phyloP scores from a whole-genome alignment of 331 rosid genomes.

The Arachis monticola region DNA sequence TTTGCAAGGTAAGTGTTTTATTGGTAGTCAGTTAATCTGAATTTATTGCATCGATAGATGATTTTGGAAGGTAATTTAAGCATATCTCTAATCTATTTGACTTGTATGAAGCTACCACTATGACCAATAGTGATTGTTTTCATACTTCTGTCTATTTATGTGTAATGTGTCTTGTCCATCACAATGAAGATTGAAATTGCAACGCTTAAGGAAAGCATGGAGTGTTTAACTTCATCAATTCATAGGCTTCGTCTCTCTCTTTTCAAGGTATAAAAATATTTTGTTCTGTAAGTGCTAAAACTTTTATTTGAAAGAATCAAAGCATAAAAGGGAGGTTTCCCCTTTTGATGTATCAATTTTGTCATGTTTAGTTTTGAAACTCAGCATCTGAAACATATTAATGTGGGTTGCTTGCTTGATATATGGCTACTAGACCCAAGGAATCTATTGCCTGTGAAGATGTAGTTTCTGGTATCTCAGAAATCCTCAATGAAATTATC shows the following conservation, averaged over 20 bases:
- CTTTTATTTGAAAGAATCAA: constrained; percentile 16
- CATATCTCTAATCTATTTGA: constrained; percentile 19
- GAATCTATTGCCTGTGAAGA: constrained; percentile 53
- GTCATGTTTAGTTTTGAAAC: constrained; percentile 27
- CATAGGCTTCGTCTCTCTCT: constrained; percentile 88
- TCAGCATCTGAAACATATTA: constrained; percentile 27
- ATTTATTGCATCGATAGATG: constrained; percentile 40
- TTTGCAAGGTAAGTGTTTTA: constrained; percentile 77
- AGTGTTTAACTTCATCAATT: constrained; percentile 67
- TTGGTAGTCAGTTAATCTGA: constrained; percentile 26
- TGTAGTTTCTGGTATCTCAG: constrained; percentile 44
- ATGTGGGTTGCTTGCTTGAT: constrained; percentile 24
- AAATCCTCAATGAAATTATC: constrained; percentile 59
- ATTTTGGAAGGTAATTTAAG: constrained; percentile 35
- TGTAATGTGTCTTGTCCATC: constrained; percentile 13
- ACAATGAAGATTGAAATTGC: constrained; percentile 91
- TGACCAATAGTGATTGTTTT: constrained; percentile 20
- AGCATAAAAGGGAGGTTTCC: background rate
- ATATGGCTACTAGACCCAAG: constrained; percentile 58
- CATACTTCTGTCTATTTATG: constrained; percentile 23
- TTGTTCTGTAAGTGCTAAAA: background rate
- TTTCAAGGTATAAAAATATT: constrained; percentile 56
- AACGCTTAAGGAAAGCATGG: constrained; percentile 84
- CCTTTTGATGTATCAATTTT: constrained; percentile 23
- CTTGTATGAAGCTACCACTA: constrained; percentile 19